phyloP scores from a whole-genome alignment of 83 land plant species.

The Diphasiastrum complanatum region DNA sequence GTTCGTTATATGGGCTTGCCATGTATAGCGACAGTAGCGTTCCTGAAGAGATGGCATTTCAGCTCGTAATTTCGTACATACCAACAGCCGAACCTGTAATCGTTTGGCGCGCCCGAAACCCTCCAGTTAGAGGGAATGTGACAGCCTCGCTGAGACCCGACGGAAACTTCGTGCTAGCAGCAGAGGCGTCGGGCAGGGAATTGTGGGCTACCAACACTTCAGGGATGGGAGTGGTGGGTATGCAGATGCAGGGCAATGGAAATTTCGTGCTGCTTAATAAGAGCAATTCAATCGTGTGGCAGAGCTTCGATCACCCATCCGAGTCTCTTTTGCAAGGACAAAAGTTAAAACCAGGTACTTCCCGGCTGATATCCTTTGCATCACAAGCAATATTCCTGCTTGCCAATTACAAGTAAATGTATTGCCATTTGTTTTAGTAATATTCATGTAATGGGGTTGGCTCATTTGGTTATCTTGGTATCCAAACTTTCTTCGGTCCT shows the following conservation, averaged over 20 bases:
- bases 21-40: background rate
- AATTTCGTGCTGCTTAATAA: conserved; percentile 3
- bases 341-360: conserved; percentile 7
- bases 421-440: no score
- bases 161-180: background rate
- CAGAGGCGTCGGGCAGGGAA: background rate
- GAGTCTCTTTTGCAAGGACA: conserved; percentile 8
- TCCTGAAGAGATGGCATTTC: background rate
- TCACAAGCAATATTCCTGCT: no score
- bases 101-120: background rate
- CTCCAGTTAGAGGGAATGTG: no score
- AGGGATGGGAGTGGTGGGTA: background rate
- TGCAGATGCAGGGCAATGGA: conserved; percentile 17
- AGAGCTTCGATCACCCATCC: conserved; percentile 20
- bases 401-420: no score
- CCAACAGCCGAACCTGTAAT: background rate
- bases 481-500: no score
- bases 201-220: background rate
- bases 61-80: background rate
- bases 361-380: no score
- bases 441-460: no score
- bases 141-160: background rate
- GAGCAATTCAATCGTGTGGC: conserved; percentile 10
- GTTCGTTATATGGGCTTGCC: background rate
- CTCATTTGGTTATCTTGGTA: no score